Evolutionary conservation across 352 stramenopile genomes (phyloP).

Genomic region (Elongisporangium senticosum): DNA sequence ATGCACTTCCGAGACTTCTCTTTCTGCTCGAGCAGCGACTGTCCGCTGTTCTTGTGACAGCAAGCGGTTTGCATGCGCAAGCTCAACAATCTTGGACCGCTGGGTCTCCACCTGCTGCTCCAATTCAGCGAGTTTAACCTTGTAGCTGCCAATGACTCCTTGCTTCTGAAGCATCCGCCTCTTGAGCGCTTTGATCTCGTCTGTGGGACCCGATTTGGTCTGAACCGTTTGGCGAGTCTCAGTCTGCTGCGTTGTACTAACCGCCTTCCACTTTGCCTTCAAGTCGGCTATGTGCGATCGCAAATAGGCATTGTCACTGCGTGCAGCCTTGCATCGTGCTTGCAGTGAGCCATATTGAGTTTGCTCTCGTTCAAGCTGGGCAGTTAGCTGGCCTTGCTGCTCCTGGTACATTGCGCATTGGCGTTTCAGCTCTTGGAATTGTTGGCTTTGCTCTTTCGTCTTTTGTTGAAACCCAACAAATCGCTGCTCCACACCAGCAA

Average conservation of each 20-base stretch:
- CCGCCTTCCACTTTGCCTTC: constrained; percentile 10
- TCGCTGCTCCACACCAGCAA: constrained; percentile 24
- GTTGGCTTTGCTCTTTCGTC: constrained; percentile 30
- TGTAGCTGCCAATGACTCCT: constrained; percentile 36
- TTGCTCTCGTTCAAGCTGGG: constrained; percentile 29
- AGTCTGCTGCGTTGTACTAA: not conserved
- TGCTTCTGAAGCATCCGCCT: constrained; percentile 55
- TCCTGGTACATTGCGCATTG: constrained; percentile 20
- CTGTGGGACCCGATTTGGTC: constrained; percentile 1
- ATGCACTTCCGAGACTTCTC: constrained; percentile 6
- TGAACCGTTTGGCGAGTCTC: constrained; percentile 5
- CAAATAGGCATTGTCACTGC: constrained; percentile 29
- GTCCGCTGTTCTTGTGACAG: constrained; percentile 26
- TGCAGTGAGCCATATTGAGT: constrained; percentile 15
- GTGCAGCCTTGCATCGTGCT: constrained; percentile 25
- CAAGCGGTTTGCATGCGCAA: constrained; percentile 31
- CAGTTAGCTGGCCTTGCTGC: constrained; percentile 29
- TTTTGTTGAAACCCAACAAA: constrained; percentile 21
- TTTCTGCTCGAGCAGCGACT: constrained; percentile 10
- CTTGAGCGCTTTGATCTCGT: constrained; percentile 38
- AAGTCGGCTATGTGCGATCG: constrained; percentile 17
- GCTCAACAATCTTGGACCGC: constrained; percentile 27
- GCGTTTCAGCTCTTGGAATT: constrained; percentile 29
- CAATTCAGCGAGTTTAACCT: constrained; percentile 27
- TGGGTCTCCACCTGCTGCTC: constrained; percentile 28